phyloP scores from a whole-genome alignment of 192 early-diverging fungal species.

The Coemansia sp. region DNA sequence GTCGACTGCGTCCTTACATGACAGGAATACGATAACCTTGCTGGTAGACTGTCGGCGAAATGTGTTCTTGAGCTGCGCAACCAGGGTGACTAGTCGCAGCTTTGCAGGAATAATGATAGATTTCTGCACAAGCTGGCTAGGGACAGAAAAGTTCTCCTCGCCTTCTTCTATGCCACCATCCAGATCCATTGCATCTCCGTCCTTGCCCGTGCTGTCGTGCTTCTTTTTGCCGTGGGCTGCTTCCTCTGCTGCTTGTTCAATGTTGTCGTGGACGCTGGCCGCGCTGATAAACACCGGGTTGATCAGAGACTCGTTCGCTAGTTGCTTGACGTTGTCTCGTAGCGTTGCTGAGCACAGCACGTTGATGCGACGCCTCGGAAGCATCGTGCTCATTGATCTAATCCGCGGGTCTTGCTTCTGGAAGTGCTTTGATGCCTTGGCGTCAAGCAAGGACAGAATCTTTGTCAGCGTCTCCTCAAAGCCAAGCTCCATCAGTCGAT shows the following conservation, averaged over 20 bases:
- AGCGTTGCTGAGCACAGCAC: conserved; percentile 93
- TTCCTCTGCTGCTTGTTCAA: conserved; percentile 39
- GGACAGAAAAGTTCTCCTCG: conserved; percentile 62
- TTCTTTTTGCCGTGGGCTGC: conserved; percentile 24
- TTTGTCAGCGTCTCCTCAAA: conserved; percentile 77
- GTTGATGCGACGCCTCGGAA: conserved; percentile 70
- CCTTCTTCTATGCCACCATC: conserved; percentile 28
- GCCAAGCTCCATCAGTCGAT: conserved; percentile 92
- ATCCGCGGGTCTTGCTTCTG: conserved; percentile 21
- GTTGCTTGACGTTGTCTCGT: conserved; percentile 74
- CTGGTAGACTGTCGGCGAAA: conserved; percentile 33
- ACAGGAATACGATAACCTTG: conserved; percentile 88
- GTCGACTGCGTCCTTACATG: conserved; percentile 92
- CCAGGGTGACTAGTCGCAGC: conserved; percentile 84
- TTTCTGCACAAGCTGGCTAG: conserved; percentile 84
- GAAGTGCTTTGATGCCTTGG: conserved; percentile 29
- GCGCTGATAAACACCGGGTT: conserved; percentile 82
- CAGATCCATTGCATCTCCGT: conserved; percentile 42
- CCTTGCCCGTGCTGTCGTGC: background rate
- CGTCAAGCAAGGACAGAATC: conserved; percentile 67
- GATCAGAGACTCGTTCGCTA: conserved; percentile 76
- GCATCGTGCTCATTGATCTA: conserved; percentile 40
- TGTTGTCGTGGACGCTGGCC: conserved; percentile 42
- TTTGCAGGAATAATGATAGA: conserved; percentile 88
- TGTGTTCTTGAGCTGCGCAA: conserved; percentile 68